phyloP scores from a whole-genome alignment of 192 early-diverging fungal genomes.

The Chytriomyces confervae region DNA sequence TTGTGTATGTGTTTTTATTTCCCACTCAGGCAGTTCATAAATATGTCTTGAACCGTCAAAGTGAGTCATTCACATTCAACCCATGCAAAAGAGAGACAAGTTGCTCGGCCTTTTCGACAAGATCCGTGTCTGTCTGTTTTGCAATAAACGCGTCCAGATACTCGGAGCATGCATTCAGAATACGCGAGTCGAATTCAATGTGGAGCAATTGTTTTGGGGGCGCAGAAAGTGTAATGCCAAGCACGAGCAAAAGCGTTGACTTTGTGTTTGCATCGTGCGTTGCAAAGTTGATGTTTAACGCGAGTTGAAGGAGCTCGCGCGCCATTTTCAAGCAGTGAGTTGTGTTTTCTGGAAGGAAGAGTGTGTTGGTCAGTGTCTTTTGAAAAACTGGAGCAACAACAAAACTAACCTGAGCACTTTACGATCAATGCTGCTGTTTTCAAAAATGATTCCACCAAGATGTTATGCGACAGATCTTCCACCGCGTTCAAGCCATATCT shows the following conservation, averaged over 20 bases:
- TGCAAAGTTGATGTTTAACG: background rate
- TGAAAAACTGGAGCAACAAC: background rate
- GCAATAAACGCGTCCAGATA: background rate
- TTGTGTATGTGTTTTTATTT: background rate
- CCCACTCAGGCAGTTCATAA: background rate
- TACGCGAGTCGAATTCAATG: slow-evolving; percentile 9
- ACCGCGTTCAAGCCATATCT: slow-evolving; percentile 4
- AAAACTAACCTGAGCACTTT: slow-evolving; percentile 19
- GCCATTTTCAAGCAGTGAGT: slow-evolving; percentile 19
- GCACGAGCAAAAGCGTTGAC: background rate
- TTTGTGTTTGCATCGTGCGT: slow-evolving; percentile 7
- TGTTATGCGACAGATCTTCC: background rate
- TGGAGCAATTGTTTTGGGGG: background rate
- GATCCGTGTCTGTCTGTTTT: slow-evolving; percentile 18
- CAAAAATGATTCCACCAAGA: slow-evolving; percentile 16
- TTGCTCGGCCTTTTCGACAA: background rate
- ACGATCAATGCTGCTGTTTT: slow-evolving; percentile 21
- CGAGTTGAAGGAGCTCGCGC: slow-evolving; percentile 11
- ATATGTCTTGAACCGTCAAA: no score
- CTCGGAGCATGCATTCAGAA: background rate
- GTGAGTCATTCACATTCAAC: no score
- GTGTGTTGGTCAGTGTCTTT: background rate
- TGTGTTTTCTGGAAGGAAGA: slow-evolving; percentile 22
- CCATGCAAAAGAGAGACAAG: background rate
- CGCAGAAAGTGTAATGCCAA: slow-evolving; percentile 15